phyloP scores from a whole-genome alignment of 2,329 filamentous ascomycete species.

The Mycosphaerelloides madeirae region DNA sequence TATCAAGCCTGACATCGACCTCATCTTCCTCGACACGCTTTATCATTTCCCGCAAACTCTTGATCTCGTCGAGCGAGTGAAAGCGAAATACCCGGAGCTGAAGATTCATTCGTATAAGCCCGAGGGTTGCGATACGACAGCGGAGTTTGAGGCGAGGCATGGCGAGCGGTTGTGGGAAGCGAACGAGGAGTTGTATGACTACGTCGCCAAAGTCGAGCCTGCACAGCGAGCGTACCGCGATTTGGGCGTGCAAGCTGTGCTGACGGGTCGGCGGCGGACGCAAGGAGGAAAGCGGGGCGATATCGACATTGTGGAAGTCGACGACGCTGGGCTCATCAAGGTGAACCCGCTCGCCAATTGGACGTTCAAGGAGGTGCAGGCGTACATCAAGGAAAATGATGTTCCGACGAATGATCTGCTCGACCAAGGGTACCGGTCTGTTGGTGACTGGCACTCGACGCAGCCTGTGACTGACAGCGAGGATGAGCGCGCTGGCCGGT shows the following conservation, averaged over 20 bases:
- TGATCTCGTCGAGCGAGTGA: slow-evolving; percentile 60
- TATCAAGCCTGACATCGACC: slow-evolving; percentile 51
- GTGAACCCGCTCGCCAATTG: slow-evolving; percentile 96
- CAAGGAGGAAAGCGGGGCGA: slow-evolving; percentile 90
- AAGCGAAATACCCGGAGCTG: slow-evolving; percentile 69
- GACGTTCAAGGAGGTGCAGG: slow-evolving; percentile 83
- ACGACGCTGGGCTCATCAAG: slow-evolving; percentile 89
- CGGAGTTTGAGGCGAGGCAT: slow-evolving; percentile 76
- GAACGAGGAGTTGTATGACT: slow-evolving; percentile 89
- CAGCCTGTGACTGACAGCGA: slow-evolving; percentile 82
- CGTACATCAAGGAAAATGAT: slow-evolving; percentile 77
- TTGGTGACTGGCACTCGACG: slow-evolving; percentile 98
- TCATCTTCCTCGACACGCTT: slow-evolving; percentile 53
- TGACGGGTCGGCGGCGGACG: slow-evolving; percentile 85
- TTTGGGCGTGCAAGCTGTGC: slow-evolving; percentile 79
- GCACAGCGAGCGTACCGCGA: slow-evolving; percentile 86
- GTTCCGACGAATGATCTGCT: slow-evolving; percentile 93
- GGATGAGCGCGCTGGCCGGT: slow-evolving; percentile 91
- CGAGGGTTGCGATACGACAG: slow-evolving; percentile 63
- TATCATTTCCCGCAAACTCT: slow-evolving; percentile 51
- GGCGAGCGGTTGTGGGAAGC: slow-evolving; percentile 80
- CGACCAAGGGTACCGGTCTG: slow-evolving; percentile 92
- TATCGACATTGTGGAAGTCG: slow-evolving; percentile 86
- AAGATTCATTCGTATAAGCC: slow-evolving; percentile 89
- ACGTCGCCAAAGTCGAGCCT: slow-evolving; percentile 94